Conservation (phyloP, 805 yeast genomes). For the Candida yuanshanica region DNA sequence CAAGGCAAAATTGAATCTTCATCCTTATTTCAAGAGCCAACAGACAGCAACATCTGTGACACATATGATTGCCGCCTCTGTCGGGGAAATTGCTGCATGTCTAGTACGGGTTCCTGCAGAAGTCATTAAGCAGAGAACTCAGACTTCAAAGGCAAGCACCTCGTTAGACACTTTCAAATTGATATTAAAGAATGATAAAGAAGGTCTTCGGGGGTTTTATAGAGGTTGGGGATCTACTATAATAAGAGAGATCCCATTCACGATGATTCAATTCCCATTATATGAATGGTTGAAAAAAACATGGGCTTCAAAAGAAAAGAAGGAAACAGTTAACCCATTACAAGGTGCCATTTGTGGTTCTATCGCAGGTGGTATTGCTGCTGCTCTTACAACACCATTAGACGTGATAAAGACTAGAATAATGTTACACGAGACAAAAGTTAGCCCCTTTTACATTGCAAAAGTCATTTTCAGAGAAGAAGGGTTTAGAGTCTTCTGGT, state of each 20-base stretch:
- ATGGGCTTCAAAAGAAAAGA: slow-evolving; percentile 41
- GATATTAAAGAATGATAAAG: slow-evolving; percentile 51
- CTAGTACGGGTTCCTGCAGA: slow-evolving; percentile 94
- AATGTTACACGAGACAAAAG: slow-evolving; percentile 59
- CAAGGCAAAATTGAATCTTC: slow-evolving; percentile 41
- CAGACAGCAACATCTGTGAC: slow-evolving; percentile 34
- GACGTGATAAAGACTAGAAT: slow-evolving; percentile 79
- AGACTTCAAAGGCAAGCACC: slow-evolving; percentile 56
- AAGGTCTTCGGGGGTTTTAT: slow-evolving; percentile 77
- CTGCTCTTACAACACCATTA: slow-evolving; percentile 74
- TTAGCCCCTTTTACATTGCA: slow-evolving; percentile 44
- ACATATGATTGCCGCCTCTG: slow-evolving; percentile 84
- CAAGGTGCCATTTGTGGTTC: slow-evolving; percentile 86
- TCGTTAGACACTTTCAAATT: slow-evolving; percentile 65
- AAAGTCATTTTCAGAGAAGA: slow-evolving; percentile 57
- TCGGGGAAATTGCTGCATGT: slow-evolving; percentile 93
- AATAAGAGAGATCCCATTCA: slow-evolving; percentile 93
- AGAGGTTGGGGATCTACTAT: slow-evolving; percentile 93
- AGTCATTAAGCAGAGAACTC: slow-evolving; percentile 92
- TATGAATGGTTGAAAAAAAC: slow-evolving; percentile 73
- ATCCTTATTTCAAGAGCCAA: slow-evolving; percentile 22
- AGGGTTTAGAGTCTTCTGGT: slow-evolving; percentile 65
- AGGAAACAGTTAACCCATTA: slow-evolving; percentile 45
- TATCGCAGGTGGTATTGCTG: slow-evolving; percentile 76
- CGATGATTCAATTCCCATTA: slow-evolving; percentile 90